Conservation (phyloP, 768 basidiomycete genomes). For the Tulasnella sp. region DNA sequence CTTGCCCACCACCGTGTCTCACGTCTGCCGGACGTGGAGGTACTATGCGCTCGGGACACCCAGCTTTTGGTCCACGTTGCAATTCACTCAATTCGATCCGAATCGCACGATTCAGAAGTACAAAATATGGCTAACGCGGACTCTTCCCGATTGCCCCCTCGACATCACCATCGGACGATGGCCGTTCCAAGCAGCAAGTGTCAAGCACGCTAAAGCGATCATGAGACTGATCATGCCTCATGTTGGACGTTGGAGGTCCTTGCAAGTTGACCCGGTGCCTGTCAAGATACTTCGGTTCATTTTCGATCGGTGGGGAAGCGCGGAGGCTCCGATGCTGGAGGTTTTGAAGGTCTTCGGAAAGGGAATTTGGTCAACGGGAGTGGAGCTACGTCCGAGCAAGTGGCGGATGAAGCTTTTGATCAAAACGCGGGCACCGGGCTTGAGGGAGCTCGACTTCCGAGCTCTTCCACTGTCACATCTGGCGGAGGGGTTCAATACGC, state of each 20-base stretch:
- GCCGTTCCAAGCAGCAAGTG: not conserved
- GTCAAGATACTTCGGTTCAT: conserved; percentile 35
- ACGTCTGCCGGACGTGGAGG: not conserved
- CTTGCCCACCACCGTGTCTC: not conserved
- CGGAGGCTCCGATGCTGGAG: conserved; percentile 45
- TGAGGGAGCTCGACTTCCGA: not conserved
- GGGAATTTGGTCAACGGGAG: conserved; percentile 29
- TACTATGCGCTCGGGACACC: not conserved
- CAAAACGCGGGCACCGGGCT: not conserved
- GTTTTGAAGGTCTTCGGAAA: conserved; percentile 47
- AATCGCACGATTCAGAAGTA: not conserved
- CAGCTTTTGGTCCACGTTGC: not conserved
- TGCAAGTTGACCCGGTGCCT: not conserved
- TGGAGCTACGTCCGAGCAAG: not conserved
- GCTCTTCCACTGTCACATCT: not conserved
- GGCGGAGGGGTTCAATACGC: not conserved
- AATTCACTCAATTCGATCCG: not conserved
- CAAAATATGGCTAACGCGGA: not conserved
- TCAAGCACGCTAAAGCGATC: not conserved
- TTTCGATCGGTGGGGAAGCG: conserved; percentile 42
- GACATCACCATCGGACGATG: not conserved
- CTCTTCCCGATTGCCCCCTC: not conserved
- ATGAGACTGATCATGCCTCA: no score
- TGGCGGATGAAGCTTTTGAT: not conserved
- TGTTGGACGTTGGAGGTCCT: conserved; percentile 26